These are phyloP conservation scores for Fusarium xylarioides DNA, from an alignment of 2,329 filamentous ascomycete species.

Conservation along the genomic window DNA sequence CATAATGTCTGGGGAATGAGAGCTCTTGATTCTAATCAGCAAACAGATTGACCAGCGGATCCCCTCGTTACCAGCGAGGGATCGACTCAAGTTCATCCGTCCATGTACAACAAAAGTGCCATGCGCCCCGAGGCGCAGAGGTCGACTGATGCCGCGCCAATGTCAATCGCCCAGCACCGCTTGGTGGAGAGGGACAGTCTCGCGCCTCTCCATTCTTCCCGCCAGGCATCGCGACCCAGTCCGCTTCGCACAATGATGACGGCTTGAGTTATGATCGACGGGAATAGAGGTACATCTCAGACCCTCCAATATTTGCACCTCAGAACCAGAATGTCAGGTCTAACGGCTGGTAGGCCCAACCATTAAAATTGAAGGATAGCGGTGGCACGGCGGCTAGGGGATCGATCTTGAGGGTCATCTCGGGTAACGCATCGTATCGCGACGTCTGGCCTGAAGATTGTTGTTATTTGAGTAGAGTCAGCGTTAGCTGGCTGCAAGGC, in stretches of 20 bases:
- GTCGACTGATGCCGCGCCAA: constrained; percentile 57
- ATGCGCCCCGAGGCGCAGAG: constrained; percentile 52
- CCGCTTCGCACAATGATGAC: constrained; percentile 75
- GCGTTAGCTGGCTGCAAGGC: constrained; percentile 33
- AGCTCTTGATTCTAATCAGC: constrained; percentile 8
- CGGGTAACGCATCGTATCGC: constrained; percentile 1
- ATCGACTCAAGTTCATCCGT: constrained; percentile 70
- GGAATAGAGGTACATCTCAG: constrained; percentile 43
- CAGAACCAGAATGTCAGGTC: constrained; percentile 30
- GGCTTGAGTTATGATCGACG: constrained; percentile 59
- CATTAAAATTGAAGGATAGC: constrained; percentile 41
- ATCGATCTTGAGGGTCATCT: constrained; percentile 34
- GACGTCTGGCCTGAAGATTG: constrained; percentile 29
- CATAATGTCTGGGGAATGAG: neutral
- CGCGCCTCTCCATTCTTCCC: constrained; percentile 54
- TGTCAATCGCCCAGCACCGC: constrained; percentile 57
- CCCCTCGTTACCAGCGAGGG: constrained; percentile 90
- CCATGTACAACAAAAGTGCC: constrained; percentile 55
- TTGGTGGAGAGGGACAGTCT: constrained; percentile 58
- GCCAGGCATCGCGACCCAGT: constrained; percentile 69
- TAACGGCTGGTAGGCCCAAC: constrained; percentile 39
- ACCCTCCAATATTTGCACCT: constrained; percentile 15
- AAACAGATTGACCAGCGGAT: constrained; percentile 85
- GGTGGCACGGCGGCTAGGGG: constrained; percentile 38
- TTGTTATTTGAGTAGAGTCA: constrained; percentile 41